A percentile compares a stretch with the other conserved stretches of the same genome.
phyloP scores from a whole-genome alignment of 306 rosid genomes.

The Cucurbita ficifolia region DNA sequence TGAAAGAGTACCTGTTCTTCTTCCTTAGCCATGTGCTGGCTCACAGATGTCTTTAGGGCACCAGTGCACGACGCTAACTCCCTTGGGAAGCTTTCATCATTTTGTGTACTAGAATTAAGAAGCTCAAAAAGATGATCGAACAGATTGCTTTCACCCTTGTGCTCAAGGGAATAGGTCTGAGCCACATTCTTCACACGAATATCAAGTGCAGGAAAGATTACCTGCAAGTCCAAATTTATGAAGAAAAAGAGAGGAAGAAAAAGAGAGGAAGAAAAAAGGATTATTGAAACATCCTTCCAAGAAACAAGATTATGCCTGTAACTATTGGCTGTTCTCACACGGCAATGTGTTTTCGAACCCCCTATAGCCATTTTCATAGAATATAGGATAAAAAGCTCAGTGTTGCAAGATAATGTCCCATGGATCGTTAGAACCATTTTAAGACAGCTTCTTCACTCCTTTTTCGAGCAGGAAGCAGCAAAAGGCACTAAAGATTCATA shows the following conservation, averaged over 20 bases:
- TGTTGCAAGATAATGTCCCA: not conserved
- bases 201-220: constrained; percentile 93
- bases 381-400: not conserved
- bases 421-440: not conserved
- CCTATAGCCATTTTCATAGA: not conserved
- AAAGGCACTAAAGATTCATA: not conserved
- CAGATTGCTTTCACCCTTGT: constrained; percentile 87
- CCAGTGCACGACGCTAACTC: constrained; percentile 94
- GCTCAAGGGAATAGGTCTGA: constrained; percentile 93
- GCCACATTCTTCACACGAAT: constrained; percentile 99
- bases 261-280: constrained; percentile 1
- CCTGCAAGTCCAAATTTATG: constrained; percentile 39
- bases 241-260: too few species aligned
- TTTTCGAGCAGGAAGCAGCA: not conserved
- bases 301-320: not conserved
- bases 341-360: not conserved
- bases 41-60: constrained; percentile 76
- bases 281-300: not conserved
- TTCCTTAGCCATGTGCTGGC: constrained; percentile 99
- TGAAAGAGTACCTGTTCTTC: constrained; percentile 74
- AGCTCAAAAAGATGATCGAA: constrained; percentile 77
- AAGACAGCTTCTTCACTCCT: not conserved
- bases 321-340: not conserved
- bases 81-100: constrained; percentile 68
- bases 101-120: constrained; percentile 41